Conservation (phyloP, 371 early-diverging fungal genomes). For the Actinomucor elegans region DNA sequence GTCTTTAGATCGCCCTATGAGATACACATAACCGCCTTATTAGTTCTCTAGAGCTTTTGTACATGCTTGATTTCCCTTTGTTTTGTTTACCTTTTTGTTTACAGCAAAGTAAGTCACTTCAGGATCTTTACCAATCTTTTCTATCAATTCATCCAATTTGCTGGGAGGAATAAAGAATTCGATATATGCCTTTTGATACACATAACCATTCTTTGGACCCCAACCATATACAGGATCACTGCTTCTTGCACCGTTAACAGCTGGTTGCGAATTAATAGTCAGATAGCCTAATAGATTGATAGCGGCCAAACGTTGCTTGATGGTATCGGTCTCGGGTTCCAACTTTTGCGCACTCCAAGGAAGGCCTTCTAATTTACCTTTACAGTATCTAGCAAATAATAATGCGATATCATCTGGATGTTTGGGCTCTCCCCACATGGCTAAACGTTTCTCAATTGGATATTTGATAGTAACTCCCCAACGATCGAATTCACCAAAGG, state of each 20-base stretch:
- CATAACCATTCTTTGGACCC: constrained; percentile 97
- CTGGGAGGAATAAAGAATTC: constrained; percentile 91
- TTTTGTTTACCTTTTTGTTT: constrained; percentile 52
- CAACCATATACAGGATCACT: constrained; percentile 85
- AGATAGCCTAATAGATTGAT: constrained; percentile 85
- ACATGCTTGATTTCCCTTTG: too few species aligned
- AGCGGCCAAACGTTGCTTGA: constrained; percentile 68
- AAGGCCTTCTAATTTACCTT: constrained; percentile 71
- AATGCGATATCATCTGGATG: constrained; percentile 65
- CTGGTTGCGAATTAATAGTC: constrained; percentile 96
- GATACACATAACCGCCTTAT: not conserved
- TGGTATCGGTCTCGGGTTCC: constrained; percentile 77
- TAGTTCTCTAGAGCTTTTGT: too few species aligned
- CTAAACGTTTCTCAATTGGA: constrained; percentile 57
- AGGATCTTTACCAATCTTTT: constrained; percentile 63
- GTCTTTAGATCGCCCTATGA: constrained; percentile 79
- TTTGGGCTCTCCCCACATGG: constrained; percentile 81
- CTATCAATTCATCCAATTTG: constrained; percentile 67
- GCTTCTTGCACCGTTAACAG: constrained; percentile 89
- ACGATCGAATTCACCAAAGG: constrained; percentile 94
- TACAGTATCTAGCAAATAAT: constrained; percentile 84
- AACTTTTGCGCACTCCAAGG: constrained; percentile 94
- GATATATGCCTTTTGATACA: constrained; percentile 96
- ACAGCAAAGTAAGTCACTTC: constrained; percentile 91
- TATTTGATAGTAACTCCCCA: constrained; percentile 83